These are phyloP conservation scores for Morella rubra DNA, from an alignment of 306 rosid genomes.

Conservation along the genomic window DNA sequence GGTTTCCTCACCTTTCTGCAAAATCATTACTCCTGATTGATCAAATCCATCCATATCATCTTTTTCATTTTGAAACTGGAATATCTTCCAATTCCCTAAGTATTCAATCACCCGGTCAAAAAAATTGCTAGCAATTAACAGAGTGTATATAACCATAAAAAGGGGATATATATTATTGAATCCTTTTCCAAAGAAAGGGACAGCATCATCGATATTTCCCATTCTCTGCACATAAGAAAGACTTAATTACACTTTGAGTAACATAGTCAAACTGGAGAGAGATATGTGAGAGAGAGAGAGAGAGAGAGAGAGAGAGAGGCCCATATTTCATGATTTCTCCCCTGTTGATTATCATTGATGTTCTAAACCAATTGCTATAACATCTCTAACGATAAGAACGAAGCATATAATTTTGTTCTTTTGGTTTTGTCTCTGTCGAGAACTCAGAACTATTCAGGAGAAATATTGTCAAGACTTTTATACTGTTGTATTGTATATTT, in stretches of 20 bases:
- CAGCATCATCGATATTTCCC: slow-evolving; percentile 92
- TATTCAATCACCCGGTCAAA: slow-evolving; percentile 64
- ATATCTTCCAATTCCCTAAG: slow-evolving; percentile 78
- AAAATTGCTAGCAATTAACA: slow-evolving; percentile 68
- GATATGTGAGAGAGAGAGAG: no score
- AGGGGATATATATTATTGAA: slow-evolving; percentile 91
- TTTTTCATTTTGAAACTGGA: slow-evolving; percentile 58
- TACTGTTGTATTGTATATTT: background rate
- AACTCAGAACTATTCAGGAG: background rate
- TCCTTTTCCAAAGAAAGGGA: slow-evolving; percentile 84
- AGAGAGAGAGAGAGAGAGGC: background rate
- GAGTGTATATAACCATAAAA: slow-evolving; percentile 90
- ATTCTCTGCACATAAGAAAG: slow-evolving; percentile 64
- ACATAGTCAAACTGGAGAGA: background rate
- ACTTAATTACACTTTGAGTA: slow-evolving; percentile 14
- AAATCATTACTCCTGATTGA: slow-evolving; percentile 82
- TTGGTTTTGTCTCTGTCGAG: background rate
- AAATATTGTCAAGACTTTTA: background rate
- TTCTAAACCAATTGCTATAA: background rate
- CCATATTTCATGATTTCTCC: background rate
- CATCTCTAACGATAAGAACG: background rate
- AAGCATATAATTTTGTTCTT: background rate
- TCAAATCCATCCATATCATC: slow-evolving; percentile 90
- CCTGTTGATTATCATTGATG: background rate
- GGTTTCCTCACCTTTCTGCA: slow-evolving; percentile 63